phyloP scores from a whole-genome alignment of 768 basidiomycete genomes.

The Sutorius australiensis region DNA sequence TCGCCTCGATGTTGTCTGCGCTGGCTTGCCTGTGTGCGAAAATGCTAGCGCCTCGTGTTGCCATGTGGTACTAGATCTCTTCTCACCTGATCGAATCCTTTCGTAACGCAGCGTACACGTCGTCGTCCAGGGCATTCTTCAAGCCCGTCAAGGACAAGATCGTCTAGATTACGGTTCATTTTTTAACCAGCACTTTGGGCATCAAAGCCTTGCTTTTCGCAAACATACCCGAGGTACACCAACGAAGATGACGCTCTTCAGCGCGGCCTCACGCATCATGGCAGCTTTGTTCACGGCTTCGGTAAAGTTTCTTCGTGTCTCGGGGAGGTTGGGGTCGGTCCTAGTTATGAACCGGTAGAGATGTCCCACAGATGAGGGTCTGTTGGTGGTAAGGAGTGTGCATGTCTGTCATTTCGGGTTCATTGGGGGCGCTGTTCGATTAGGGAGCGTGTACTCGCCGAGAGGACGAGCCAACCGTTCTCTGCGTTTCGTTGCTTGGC shows the following conservation, averaged over 20 bases:
- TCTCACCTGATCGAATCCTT: slow-evolving; percentile 63
- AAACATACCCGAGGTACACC: slow-evolving; percentile 75
- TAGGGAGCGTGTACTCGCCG: slow-evolving; percentile 43
- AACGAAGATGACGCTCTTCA: slow-evolving; percentile 88
- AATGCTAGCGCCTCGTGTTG: slow-evolving; percentile 25
- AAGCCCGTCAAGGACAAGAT: slow-evolving; percentile 80
- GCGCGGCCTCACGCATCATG: slow-evolving; percentile 81
- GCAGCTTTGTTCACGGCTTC: slow-evolving; percentile 71
- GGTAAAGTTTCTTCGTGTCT: slow-evolving; percentile 42
- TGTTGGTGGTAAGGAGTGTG: slow-evolving; percentile 77
- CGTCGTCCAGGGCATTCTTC: slow-evolving; percentile 72
- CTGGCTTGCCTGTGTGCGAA: slow-evolving; percentile 48
- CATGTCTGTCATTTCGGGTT: slow-evolving; percentile 59
- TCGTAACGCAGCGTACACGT: slow-evolving; percentile 70
- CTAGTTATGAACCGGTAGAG: slow-evolving; percentile 77
- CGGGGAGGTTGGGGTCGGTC: slow-evolving; percentile 36
- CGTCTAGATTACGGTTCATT: slow-evolving; percentile 44
- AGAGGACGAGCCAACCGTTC: slow-evolving; percentile 77
- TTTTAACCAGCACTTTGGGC: slow-evolving; percentile 1
- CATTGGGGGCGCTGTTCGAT: slow-evolving; percentile 18
- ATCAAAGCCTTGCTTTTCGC: not conserved
- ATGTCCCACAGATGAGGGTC: slow-evolving; percentile 73
- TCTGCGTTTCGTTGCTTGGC: slow-evolving; percentile 62
- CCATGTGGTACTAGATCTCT: slow-evolving; percentile 11
- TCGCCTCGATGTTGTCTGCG: slow-evolving; percentile 63